phyloP scores from a whole-genome alignment of 495 filamentous ascomycete species.

The Astrothelium macrocarpum region DNA sequence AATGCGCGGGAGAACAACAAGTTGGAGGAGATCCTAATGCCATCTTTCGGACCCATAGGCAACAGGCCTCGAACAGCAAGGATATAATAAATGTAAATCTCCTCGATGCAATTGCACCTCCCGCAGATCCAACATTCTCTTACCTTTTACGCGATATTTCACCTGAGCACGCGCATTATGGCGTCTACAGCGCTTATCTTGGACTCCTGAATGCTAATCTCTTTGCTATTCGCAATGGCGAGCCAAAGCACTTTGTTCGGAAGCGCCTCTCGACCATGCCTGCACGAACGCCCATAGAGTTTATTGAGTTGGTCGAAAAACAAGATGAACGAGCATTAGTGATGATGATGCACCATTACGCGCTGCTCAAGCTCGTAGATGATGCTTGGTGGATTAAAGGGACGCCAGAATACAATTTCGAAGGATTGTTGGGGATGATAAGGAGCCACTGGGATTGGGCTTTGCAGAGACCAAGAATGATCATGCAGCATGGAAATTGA shows the following conservation, averaged over 20 bases:
- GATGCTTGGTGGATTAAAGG: background rate
- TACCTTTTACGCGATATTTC: background rate
- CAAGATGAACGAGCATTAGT: background rate
- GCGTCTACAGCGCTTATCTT: background rate
- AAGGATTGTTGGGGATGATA: background rate
- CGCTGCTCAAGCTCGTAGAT: background rate
- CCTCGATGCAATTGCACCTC: background rate
- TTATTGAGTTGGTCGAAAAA: background rate
- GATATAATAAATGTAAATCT: background rate
- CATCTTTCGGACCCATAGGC: background rate
- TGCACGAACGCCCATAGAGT: background rate
- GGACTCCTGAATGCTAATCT: background rate
- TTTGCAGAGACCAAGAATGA: background rate
- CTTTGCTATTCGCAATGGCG: background rate
- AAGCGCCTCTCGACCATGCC: background rate
- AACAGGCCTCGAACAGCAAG: background rate
- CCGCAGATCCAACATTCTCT: background rate
- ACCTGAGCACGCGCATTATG: background rate
- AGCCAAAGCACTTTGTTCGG: background rate
- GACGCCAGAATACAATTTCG: background rate
- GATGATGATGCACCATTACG: constrained; percentile 4
- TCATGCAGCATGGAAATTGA: background rate
- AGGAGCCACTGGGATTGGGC: background rate
- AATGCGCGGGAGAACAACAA: background rate
- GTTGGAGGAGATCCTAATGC: background rate